Base-by-base conservation (phyloP, 2,329 filamentous ascomycete species). In the Trichophyton benhamiae region DNA sequence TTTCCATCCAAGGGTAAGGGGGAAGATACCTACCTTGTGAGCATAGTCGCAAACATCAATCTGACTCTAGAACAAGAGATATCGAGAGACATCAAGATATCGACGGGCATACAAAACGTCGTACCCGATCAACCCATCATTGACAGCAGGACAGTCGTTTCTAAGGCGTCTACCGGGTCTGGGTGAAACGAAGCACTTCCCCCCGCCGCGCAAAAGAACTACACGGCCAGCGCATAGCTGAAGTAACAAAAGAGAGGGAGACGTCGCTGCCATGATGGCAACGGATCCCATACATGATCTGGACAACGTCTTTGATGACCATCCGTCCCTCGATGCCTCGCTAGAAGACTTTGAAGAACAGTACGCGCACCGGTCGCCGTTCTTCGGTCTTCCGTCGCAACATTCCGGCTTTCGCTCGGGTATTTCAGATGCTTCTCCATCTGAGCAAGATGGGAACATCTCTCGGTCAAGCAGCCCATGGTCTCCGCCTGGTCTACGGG, bases 341-440 rank as follows among this genome's bases (percentile, higher is more conserved):
- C 79, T 85, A 66, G 81, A 83, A 70, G 83, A 85, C 72, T 84
- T 83, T 74, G 83, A 84, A 69, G 77, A 78, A 65, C 77, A 78
- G 67, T 78, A 59, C 20, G 33, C 55, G 41, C 41, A 46, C 8
- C 13, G 58, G 41, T 53, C 61, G 15, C 82, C 81, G 17, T 71
- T 79, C 59, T 81, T 82, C 63, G 78, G 78, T 22, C 66, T 81
- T 61, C 80, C 81, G 15, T 83, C 81, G 58, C 81, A 83, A 66
- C 83, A 85, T 71, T 87, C 83, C 44, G 83, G 81, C 68, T 86
- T 87, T 76, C 80, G 82, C 66, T 85, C 78, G 15, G 76, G 76
- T 58, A 75, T 77, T 41, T 76, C 80, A 57, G 79, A 80, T 30
- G 20, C 52, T n/a, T 74, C 73, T 58, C 72, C 70, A 64, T 74